A percentile compares a stretch with the other conserved stretches of the same genome.
phyloP scores from a whole-genome alignment of 768 basidiomycete genomes.

The Coprinopsis marcescibilis region DNA sequence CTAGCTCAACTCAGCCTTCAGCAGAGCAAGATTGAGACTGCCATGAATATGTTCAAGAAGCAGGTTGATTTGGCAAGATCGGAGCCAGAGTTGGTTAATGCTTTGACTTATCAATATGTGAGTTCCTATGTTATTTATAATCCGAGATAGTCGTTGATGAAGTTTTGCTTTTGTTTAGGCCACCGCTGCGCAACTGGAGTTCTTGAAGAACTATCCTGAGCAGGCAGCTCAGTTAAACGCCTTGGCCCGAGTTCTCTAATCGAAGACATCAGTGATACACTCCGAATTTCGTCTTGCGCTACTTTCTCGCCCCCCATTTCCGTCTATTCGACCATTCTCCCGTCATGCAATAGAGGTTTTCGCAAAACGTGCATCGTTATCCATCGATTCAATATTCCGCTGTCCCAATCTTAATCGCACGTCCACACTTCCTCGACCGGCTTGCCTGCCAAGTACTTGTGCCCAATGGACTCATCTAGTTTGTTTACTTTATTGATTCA shows the following conservation, averaged over 20 bases:
- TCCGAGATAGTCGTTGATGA: background rate
- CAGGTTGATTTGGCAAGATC: slow-evolving; percentile 85
- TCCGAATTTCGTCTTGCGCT: no score
- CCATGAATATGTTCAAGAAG: slow-evolving; percentile 79
- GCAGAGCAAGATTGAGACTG: slow-evolving; percentile 82
- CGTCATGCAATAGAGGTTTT: no score
- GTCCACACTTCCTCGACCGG: no score
- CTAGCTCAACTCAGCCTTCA: slow-evolving; percentile 91
- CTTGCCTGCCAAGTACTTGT: no score
- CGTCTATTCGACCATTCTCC: no score
- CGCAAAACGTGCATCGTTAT: no score
- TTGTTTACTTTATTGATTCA: no score
- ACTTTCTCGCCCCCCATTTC: background rate
- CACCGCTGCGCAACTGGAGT: slow-evolving; percentile 75
- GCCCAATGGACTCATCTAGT: no score
- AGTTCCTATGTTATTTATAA: slow-evolving; percentile 21
- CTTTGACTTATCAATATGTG: slow-evolving; percentile 75
- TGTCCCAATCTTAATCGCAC: no score
- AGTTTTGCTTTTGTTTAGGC: slow-evolving; percentile 42
- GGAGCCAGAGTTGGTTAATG: slow-evolving; percentile 79
- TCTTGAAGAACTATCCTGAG: slow-evolving; percentile 77
- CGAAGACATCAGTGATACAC: no score
- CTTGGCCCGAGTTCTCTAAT: slow-evolving; percentile 34
- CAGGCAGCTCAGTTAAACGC: slow-evolving; percentile 64
- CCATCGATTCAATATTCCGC: no score